Conservation (phyloP, 306 rosid genomes). For the Cicer arietinum region DNA sequence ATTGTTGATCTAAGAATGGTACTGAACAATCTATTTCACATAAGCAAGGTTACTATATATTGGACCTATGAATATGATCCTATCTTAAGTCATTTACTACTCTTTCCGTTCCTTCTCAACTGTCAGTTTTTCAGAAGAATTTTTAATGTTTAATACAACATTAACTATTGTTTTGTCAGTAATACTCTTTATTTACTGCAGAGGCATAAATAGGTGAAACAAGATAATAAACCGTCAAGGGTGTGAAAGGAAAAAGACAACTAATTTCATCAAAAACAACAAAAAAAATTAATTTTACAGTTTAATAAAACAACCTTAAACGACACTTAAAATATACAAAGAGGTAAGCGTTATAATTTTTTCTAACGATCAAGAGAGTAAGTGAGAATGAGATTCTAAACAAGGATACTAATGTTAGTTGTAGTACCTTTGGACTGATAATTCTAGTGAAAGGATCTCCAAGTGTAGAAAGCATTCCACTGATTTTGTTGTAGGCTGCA, state of each 20-base stretch:
- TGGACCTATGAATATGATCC: background rate
- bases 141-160: no score
- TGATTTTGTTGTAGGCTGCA: slow-evolving; percentile 86
- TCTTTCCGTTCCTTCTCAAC: background rate
- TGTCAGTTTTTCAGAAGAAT: no score
- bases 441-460: slow-evolving; percentile 97
- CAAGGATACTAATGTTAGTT: slow-evolving; percentile 3
- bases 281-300: no score
- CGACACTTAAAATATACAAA: no score
- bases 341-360: no score
- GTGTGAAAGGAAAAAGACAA: no score
- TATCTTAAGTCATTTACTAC: background rate
- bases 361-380: background rate
- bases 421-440: slow-evolving; percentile 84
- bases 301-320: no score
- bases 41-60: background rate
- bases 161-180: no score
- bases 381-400: slow-evolving; percentile 33
- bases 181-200: no score
- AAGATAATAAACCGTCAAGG: no score
- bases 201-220: no score
- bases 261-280: no score
- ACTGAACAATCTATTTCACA: background rate
- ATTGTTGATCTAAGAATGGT: slow-evolving; percentile 11
- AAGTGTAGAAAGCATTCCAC: slow-evolving; percentile 97